Base-by-base conservation (phyloP, 495 filamentous ascomycete species). In the Penicillium desertorum region DNA sequence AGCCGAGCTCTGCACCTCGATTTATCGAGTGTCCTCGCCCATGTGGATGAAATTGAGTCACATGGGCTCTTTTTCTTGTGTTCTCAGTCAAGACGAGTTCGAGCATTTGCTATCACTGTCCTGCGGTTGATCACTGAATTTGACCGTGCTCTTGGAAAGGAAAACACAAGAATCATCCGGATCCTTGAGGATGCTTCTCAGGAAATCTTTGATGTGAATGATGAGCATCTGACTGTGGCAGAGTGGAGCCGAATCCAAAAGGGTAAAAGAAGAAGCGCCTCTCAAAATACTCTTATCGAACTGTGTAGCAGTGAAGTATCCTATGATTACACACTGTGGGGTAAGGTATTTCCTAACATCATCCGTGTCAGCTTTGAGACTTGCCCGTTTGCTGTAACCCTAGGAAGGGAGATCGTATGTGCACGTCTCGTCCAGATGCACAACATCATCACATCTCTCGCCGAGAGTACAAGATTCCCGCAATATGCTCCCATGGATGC, bases 1-100 rank as follows among this genome's bases (percentile, higher is more conserved):
- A 86, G 74, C 51, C 76, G 83, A 46, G 81, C 79, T 42, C 79
- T 91, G 50, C 91, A 93, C 54, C 79, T 98, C 23, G 94, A 98
- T 68, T 72, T 92, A 37, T 94, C 92, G 1, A 88, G 85, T 52
- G 86, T 95, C 14, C 89, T 90, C 73, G 90, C 90, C 5, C 88
- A 97, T 60, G 92, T 98, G 16, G 95, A 99, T 62, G 93, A 97
- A 64, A 88, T 98, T 41, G 94, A 99, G 67, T 92, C 93, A 17
- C 93, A 97, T 68, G 94, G 95, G 1, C 72, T 99, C n/a, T 98
- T 99, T 78, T 98, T 99, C 69, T 73, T 99, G 5, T 98, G 95
- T 68, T 98, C 94, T 0, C 95, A 97, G 59, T 97, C 94, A 10
- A 81, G 90, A 55, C 82, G 86, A 37, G 94, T 99, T 23, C 84